Percentiles rank a stretch among this genome's conserved stretches.
Conservation (phyloP, 202 grass and related monocot species). For the Bolboschoenoplectus hybrid region DNA sequence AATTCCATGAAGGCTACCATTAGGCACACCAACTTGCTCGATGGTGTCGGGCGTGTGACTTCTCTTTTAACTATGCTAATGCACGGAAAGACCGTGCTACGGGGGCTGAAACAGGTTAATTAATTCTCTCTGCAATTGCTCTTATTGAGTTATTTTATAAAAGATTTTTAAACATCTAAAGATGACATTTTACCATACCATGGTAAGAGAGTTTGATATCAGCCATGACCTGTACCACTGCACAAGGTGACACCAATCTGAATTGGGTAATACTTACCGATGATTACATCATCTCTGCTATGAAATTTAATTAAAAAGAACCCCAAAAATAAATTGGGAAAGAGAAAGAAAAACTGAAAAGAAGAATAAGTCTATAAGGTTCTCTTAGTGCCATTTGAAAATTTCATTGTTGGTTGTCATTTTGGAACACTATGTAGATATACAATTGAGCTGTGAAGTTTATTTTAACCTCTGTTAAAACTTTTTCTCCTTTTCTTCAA, state of each 20-base stretch:
- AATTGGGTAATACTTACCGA: slow-evolving; percentile 2
- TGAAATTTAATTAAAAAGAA: not conserved
- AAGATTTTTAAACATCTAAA: not conserved
- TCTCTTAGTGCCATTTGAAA: not conserved
- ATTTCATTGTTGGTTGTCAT: not conserved
- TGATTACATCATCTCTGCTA: not conserved
- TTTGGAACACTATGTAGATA: not conserved
- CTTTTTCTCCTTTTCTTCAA: not conserved
- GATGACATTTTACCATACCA: not conserved
- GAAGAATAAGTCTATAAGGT: not conserved
- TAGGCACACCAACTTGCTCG: slow-evolving; percentile 33
- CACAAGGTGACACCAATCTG: not conserved
- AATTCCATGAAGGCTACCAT: slow-evolving; percentile 51
- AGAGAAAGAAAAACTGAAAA: not conserved
- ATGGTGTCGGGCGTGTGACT: slow-evolving; percentile 33
- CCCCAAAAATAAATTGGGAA: not conserved
- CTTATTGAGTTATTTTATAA: not conserved
- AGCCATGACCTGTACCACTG: not conserved
- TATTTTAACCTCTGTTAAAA: not conserved
- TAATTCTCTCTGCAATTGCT: slow-evolving; percentile 9
- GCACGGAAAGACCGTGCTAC: slow-evolving; percentile 28
- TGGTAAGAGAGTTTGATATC: not conserved
- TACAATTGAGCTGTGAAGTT: slow-evolving; percentile 9
- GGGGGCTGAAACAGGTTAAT: slow-evolving; percentile 50
- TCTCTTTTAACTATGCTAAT: slow-evolving; percentile 42